Evolutionary conservation across 345 rosid genomes (phyloP).

Genomic region (Arabidopsis thaliana): DNA sequence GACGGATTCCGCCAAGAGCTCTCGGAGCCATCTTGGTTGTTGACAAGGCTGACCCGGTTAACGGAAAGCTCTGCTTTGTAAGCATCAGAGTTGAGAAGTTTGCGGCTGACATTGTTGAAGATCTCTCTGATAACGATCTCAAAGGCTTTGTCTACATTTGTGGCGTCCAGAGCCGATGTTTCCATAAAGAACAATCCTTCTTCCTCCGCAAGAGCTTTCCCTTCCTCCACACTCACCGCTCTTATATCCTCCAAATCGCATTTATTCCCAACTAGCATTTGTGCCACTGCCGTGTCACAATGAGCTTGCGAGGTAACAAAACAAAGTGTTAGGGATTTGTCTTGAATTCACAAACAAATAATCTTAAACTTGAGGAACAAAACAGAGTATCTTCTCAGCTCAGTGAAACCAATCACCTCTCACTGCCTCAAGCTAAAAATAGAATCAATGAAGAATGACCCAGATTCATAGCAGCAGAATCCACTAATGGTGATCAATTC

Average conservation of each 20-base stretch:
- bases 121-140: slow-evolving; percentile 88
- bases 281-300: slow-evolving; percentile 73
- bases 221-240: slow-evolving; percentile 75
- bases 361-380: neutral
- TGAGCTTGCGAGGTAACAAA: slow-evolving; percentile 59
- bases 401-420: neutral
- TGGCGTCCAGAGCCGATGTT: slow-evolving; percentile 86
- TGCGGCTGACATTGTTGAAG: slow-evolving; percentile 70
- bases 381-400: neutral
- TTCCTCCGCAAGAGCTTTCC: slow-evolving; percentile 76
- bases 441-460: neutral
- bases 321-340: neutral
- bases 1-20: slow-evolving; percentile 45
- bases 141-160: slow-evolving; percentile 85
- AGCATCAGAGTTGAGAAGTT: slow-evolving; percentile 63
- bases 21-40: slow-evolving; percentile 49
- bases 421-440: neutral
- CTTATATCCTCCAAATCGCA: slow-evolving; percentile 82
- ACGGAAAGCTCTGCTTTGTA: slow-evolving; percentile 61
- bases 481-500: neutral
- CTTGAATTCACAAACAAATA: neutral
- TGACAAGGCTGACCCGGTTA: slow-evolving; percentile 69
- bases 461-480: neutral
- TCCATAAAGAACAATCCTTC: slow-evolving; percentile 92
- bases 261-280: slow-evolving; percentile 96